phyloP scores from a whole-genome alignment of 129 eudicot species.

The Chrysanthemum lavandulifolium region DNA sequence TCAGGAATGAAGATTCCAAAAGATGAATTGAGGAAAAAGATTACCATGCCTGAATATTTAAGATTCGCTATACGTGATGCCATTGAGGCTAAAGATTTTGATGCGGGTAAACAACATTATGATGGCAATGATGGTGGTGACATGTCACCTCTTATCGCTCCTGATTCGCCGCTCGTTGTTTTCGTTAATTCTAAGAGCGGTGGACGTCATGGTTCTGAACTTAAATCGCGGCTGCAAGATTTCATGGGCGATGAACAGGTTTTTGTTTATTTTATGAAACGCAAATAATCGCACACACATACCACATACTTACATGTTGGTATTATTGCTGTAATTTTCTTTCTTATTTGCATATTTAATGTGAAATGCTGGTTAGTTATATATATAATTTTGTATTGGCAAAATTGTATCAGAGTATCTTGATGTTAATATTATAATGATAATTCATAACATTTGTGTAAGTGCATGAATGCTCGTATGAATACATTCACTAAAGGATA shows the following conservation, averaged over 20 bases:
- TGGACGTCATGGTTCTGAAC: constrained; percentile 68
- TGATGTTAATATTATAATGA: too few species aligned
- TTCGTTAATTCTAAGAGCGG: constrained; percentile 70
- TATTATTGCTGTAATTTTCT: too few species aligned
- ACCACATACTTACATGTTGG: neutral
- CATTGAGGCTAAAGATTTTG: constrained; percentile 44
- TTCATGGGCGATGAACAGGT: constrained; percentile 81
- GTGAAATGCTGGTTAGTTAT: too few species aligned
- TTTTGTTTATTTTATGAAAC: neutral
- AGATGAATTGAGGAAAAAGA: constrained; percentile 46
- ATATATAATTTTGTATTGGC: too few species aligned
- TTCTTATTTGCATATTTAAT: too few species aligned
- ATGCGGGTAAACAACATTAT: constrained; percentile 31
- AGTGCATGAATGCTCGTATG: too few species aligned
- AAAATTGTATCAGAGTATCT: too few species aligned
- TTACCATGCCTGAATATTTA: constrained; percentile 57
- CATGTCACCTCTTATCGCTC: constrained; percentile 21
- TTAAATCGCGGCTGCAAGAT: constrained; percentile 44
- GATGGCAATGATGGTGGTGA: constrained; percentile 24
- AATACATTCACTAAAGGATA: too few species aligned
- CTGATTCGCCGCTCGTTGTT: constrained; percentile 60
- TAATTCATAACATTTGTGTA: too few species aligned
- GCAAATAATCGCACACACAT: too few species aligned
- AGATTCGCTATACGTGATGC: constrained; percentile 56
- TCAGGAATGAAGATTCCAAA: constrained; percentile 38